These are phyloP conservation scores for Corylus heterophylla DNA, from an alignment of 306 rosid species.

Conservation along the genomic window DNA sequence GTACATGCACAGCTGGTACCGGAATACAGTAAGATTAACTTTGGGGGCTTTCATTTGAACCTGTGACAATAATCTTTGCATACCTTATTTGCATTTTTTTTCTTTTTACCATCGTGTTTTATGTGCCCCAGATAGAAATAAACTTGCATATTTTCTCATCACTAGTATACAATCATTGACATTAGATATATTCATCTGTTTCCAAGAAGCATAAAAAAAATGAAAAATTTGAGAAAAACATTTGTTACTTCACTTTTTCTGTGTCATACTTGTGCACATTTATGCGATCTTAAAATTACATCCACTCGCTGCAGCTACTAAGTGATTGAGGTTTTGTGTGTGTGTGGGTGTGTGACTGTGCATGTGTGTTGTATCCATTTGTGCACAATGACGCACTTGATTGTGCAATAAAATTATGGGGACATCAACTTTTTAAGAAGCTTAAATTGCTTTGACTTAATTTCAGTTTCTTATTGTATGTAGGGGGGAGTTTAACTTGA, in stretches of 20 bases:
- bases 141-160: not conserved
- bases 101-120: not conserved
- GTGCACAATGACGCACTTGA: not conserved
- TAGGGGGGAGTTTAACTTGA: constrained; percentile 65
- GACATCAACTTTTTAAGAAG: not conserved
- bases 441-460: constrained; percentile 5
- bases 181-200: not conserved
- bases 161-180: not conserved
- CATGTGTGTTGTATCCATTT: not conserved
- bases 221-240: not conserved
- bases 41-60: constrained; percentile 2
- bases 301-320: not conserved
- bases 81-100: not conserved
- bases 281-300: not conserved
- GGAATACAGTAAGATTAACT: constrained; percentile 84
- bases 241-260: not conserved
- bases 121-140: not conserved
- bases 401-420: not conserved
- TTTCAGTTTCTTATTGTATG: constrained; percentile 8
- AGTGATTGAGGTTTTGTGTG: constrained; percentile 14
- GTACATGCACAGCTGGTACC: constrained; percentile 64
- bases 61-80: not conserved
- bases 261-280: not conserved
- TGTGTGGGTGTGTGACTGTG: not conserved
- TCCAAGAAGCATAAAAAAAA: not conserved